These are phyloP conservation scores for Colletotrichum eremochloae DNA, from an alignment of 2,329 filamentous ascomycete species.

Conservation along the genomic window DNA sequence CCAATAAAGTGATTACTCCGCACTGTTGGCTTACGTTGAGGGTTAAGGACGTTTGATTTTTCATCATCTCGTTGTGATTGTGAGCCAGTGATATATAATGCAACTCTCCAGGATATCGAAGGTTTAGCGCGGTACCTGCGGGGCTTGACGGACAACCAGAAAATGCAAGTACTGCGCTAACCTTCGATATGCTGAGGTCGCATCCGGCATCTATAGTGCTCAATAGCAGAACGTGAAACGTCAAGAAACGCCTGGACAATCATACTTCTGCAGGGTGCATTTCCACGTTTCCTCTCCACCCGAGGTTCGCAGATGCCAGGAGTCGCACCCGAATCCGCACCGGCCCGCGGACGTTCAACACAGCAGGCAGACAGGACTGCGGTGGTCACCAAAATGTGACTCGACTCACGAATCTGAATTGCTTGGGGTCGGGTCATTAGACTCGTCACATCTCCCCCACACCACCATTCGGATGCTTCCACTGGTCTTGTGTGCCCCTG, in stretches of 20 bases:
- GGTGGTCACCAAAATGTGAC: not conserved
- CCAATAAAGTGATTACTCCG: conserved; percentile 35
- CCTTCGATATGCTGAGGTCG: conserved; percentile 15
- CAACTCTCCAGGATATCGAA: not conserved
- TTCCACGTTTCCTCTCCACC: conserved; percentile 23
- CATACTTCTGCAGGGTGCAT: conserved; percentile 21
- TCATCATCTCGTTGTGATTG: conserved; percentile 2
- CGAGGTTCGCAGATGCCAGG: conserved; percentile 21
- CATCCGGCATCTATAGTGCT: conserved; percentile 21
- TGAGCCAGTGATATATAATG: conserved; percentile 20
- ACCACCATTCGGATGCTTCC: conserved; percentile 39
- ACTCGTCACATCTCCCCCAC: conserved; percentile 21
- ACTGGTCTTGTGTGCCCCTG: conserved; percentile 32
- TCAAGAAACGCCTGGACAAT: conserved; percentile 28
- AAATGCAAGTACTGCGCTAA: too few species aligned
- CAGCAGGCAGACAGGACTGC: conserved; percentile 4
- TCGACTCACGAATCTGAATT: not conserved
- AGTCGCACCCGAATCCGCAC: conserved; percentile 11
- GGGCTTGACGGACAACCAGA: too few species aligned
- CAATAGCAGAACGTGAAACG: conserved; percentile 35
- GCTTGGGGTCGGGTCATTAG: conserved; percentile 4
- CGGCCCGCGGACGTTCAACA: conserved; percentile 3
- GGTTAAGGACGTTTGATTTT: conserved; percentile 22
- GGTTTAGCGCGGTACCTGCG: too few species aligned
- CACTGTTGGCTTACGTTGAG: conserved; percentile 13